Evolutionary conservation across 805 yeast species (phyloP).

Genomic region (Kregervanrija delftensis): DNA sequence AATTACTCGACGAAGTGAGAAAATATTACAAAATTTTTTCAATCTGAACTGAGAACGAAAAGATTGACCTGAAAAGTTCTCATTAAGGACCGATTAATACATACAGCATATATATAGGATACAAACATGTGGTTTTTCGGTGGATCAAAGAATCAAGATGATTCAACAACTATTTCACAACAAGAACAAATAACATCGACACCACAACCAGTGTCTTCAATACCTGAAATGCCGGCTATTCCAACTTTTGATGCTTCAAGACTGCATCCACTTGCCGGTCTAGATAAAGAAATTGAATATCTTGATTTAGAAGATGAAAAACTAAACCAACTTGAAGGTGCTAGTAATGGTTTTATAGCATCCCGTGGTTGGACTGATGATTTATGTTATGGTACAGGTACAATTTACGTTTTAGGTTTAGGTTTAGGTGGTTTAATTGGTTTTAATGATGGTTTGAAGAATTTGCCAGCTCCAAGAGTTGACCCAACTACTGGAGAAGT

Average conservation of each 20-base stretch:
- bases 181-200: slow-evolving; percentile 17
- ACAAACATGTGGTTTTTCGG: slow-evolving; percentile 16
- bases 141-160: slow-evolving; percentile 8
- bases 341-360: slow-evolving; percentile 78
- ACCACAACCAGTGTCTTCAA: slow-evolving; percentile 4
- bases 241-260: slow-evolving; percentile 55
- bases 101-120: background rate
- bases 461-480: slow-evolving; percentile 53
- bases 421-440: slow-evolving; percentile 90
- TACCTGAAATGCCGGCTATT: slow-evolving; percentile 3
- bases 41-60: too few relatives aligned
- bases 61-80: too few relatives aligned
- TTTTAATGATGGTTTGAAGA: slow-evolving; percentile 74
- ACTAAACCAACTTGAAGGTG: slow-evolving; percentile 70
- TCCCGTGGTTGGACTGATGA: slow-evolving; percentile 98
- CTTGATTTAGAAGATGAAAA: slow-evolving; percentile 84
- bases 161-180: slow-evolving; percentile 1
- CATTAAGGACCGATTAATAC: background rate
- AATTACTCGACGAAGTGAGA: too few relatives aligned
- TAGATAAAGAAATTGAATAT: slow-evolving; percentile 84
- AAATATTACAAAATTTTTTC: too few relatives aligned
- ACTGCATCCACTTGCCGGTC: slow-evolving; percentile 89
- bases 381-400: slow-evolving; percentile 95
- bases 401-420: slow-evolving; percentile 79
- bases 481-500: slow-evolving; percentile 49